Conservation (phyloP, 2,329 filamentous ascomycete species). For the Lachnellula arida region DNA sequence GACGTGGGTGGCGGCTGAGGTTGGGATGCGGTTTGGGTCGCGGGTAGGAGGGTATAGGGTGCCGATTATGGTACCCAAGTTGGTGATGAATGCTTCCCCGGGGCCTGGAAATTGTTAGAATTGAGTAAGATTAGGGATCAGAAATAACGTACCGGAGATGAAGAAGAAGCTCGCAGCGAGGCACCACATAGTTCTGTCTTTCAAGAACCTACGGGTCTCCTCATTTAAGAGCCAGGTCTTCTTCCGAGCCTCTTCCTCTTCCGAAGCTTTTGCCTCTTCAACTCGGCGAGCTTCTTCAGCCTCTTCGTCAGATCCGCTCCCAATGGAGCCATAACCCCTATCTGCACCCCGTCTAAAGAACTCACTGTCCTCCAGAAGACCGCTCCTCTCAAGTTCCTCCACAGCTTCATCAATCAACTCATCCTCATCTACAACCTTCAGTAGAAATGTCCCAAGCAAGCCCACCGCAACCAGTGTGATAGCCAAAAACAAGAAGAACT, state of each 20-base stretch:
- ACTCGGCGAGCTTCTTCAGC: slow-evolving; percentile 37
- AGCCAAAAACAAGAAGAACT: slow-evolving; percentile 83
- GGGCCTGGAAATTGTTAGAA: slow-evolving; percentile 59
- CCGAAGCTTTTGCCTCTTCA: slow-evolving; percentile 34
- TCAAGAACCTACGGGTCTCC: slow-evolving; percentile 79
- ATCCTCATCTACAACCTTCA: slow-evolving; percentile 78
- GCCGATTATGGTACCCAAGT: slow-evolving; percentile 87
- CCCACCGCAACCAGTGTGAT: slow-evolving; percentile 67
- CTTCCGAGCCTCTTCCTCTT: slow-evolving; percentile 53
- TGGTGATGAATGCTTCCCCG: slow-evolving; percentile 98
- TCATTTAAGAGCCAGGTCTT: slow-evolving; percentile 90
- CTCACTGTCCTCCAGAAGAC: slow-evolving; percentile 69
- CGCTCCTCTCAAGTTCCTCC: slow-evolving; percentile 85
- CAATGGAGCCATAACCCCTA: slow-evolving; percentile 59
- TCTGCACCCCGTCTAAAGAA: slow-evolving; percentile 59
- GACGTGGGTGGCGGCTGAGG: slow-evolving; percentile 75
- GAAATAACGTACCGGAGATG: slow-evolving; percentile 41
- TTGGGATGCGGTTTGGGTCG: slow-evolving; percentile 44
- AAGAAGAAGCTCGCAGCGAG: slow-evolving; percentile 88
- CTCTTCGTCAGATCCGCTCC: slow-evolving; percentile 34
- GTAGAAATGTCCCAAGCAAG: slow-evolving; percentile 64
- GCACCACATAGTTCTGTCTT: slow-evolving; percentile 93
- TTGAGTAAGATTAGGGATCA: not conserved
- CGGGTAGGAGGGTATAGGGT: slow-evolving; percentile 64
- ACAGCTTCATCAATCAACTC: slow-evolving; percentile 86